phyloP scores from a whole-genome alignment of 2,329 filamentous ascomycete genomes.

The Cordyceps militaris region DNA sequence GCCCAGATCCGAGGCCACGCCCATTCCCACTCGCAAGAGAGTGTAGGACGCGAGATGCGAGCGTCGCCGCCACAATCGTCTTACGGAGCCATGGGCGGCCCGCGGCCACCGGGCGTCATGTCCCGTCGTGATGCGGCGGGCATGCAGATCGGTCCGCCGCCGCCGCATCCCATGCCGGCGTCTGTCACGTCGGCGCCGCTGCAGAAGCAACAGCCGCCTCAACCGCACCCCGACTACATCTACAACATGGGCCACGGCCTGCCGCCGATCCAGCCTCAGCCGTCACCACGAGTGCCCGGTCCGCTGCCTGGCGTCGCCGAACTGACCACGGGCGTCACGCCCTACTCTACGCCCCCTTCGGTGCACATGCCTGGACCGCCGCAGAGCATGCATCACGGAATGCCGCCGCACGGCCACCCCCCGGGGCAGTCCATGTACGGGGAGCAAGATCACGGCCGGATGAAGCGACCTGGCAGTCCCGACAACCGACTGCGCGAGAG shows the following conservation, averaged over 20 bases:
- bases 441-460: not conserved
- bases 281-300: slow-evolving; percentile 33
- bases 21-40: slow-evolving; percentile 42
- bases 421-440: not conserved
- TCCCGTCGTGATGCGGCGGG: slow-evolving; percentile 8
- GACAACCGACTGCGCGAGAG: slow-evolving; percentile 39
- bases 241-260: slow-evolving; percentile 32
- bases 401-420: not conserved
- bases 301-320: slow-evolving; percentile 56
- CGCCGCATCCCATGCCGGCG: slow-evolving; percentile 6
- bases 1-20: slow-evolving; percentile 32
- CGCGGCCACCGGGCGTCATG: not conserved
- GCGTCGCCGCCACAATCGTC: slow-evolving; percentile 33
- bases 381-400: slow-evolving; percentile 1
- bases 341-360: slow-evolving; percentile 46
- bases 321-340: slow-evolving; percentile 56
- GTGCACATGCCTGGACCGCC: not conserved
- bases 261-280: slow-evolving; percentile 42
- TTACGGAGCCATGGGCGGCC: slow-evolving; percentile 31
- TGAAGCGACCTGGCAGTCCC: slow-evolving; percentile 46
- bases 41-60: slow-evolving; percentile 35
- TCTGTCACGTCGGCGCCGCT: slow-evolving; percentile 13
- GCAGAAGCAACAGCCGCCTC: slow-evolving; percentile 19
- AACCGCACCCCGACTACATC: slow-evolving; percentile 25
- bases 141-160: slow-evolving; percentile 6